Evolutionary conservation across 768 basidiomycete species (phyloP).

Genomic region (Trametes cubensis): DNA sequence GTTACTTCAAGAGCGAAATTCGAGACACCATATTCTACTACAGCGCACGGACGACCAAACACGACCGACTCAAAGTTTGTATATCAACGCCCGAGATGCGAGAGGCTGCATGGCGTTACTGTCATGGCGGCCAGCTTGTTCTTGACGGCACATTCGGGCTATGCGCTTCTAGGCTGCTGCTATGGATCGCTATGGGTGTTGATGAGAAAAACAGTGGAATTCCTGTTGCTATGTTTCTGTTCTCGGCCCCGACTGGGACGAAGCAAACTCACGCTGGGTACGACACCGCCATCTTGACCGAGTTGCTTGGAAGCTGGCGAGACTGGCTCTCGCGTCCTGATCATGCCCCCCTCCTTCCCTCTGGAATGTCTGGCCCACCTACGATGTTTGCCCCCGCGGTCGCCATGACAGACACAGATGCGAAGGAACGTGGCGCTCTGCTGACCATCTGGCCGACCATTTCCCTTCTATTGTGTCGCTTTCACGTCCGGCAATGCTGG

Average conservation of each 20-base stretch:
- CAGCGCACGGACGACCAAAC: slow-evolving; percentile 18
- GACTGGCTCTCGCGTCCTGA: slow-evolving; percentile 15
- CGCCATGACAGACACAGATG: slow-evolving; percentile 39
- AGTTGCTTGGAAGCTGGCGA: slow-evolving; percentile 30
- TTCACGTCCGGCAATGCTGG: slow-evolving; percentile 41
- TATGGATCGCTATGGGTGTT: slow-evolving; percentile 38
- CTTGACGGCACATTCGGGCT: slow-evolving; percentile 29
- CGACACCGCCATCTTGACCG: slow-evolving; percentile 20
- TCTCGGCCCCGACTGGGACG: slow-evolving; percentile 34
- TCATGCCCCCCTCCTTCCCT: not conserved
- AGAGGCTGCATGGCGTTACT: slow-evolving; percentile 28
- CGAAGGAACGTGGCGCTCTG: slow-evolving; percentile 36
- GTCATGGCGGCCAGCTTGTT: slow-evolving; percentile 17
- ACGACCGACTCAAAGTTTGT: slow-evolving; percentile 36
- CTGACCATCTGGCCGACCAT: slow-evolving; percentile 32
- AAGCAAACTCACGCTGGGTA: slow-evolving; percentile 31
- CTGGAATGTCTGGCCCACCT: too few relatives aligned
- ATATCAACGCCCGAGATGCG: slow-evolving; percentile 34
- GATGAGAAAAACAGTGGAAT: slow-evolving; percentile 34
- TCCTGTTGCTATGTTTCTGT: slow-evolving; percentile 36
- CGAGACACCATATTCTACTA: slow-evolving; percentile 33
- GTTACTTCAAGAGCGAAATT: slow-evolving; percentile 20
- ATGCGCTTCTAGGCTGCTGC: slow-evolving; percentile 26
- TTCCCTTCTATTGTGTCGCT: slow-evolving; percentile 38
- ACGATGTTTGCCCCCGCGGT: slow-evolving; percentile 28